Conservation (phyloP, 139 green algal genomes). For the Asterochloris sp. region DNA sequence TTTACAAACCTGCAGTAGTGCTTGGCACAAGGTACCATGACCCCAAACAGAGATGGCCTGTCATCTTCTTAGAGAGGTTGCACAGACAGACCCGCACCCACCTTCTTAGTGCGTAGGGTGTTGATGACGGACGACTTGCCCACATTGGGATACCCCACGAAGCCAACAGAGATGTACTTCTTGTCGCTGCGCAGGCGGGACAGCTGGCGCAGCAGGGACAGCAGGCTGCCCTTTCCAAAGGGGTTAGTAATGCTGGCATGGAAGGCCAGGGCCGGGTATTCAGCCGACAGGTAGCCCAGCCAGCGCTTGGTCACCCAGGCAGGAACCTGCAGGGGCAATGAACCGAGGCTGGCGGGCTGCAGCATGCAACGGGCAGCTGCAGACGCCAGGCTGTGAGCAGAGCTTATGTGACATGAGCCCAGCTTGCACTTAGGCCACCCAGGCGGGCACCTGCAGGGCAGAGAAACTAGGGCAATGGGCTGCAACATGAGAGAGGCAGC, state of each 20-base stretch:
- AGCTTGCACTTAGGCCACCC: too few species aligned
- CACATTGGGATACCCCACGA: conserved; percentile 99
- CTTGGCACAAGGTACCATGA: too few species aligned
- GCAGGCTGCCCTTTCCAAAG: conserved; percentile 95
- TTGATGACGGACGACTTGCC: conserved; percentile 99
- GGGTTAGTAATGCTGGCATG: conserved; percentile 94
- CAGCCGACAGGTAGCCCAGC: conserved; percentile 81
- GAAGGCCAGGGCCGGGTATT: conserved; percentile 98
- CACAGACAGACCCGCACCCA: conserved; percentile 4
- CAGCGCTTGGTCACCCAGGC: conserved; percentile 97
- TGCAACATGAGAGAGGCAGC: too few species aligned
- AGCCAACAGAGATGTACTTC: conserved; percentile 94
- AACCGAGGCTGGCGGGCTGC: too few species aligned
- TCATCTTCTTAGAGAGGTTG: too few species aligned
- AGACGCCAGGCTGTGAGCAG: too few species aligned
- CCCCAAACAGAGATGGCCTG: too few species aligned
- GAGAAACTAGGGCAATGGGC: too few species aligned
- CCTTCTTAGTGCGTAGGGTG: conserved; percentile 93
- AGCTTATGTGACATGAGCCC: too few species aligned
- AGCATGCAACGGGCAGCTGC: too few species aligned
- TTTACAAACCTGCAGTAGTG: background rate
- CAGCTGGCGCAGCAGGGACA: conserved; percentile 84
- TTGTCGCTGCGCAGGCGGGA: conserved; percentile 91
- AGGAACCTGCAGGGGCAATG: conserved; percentile 72
- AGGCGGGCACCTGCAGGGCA: too few species aligned